These are phyloP conservation scores for Starmerella apis DNA, from an alignment of 805 yeast species.

Conservation along the genomic window DNA sequence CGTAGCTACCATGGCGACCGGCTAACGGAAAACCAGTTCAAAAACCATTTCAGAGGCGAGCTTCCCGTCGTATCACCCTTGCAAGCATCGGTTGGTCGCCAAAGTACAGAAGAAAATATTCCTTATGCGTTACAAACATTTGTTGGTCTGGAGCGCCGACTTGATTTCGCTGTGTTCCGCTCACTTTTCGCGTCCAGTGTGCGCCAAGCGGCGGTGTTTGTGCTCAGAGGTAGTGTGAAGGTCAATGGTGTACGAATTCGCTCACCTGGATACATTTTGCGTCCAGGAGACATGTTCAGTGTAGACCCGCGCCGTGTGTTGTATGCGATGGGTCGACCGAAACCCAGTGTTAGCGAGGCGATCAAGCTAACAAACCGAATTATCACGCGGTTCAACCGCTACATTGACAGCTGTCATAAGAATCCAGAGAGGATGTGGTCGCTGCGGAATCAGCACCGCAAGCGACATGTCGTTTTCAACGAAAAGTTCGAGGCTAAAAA, in stretches of 20 bases:
- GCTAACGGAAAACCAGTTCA: slow-evolving; percentile 74
- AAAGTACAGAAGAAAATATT: slow-evolving; percentile 36
- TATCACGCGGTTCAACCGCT: slow-evolving; percentile 64
- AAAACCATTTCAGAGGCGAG: slow-evolving; percentile 53
- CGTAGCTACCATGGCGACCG: slow-evolving; percentile 95
- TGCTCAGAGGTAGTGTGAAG: slow-evolving; percentile 65
- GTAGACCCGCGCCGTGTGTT: slow-evolving; percentile 80
- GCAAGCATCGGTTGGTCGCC: slow-evolving; percentile 38
- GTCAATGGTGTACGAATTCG: slow-evolving; percentile 75
- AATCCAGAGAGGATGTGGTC: slow-evolving; percentile 51
- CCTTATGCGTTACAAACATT: slow-evolving; percentile 83
- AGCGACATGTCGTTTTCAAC: slow-evolving; percentile 25
- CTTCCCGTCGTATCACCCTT: slow-evolving; percentile 80
- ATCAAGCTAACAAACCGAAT: slow-evolving; percentile 62
- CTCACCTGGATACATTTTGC: slow-evolving; percentile 67
- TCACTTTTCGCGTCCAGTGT: slow-evolving; percentile 86
- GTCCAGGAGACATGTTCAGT: slow-evolving; percentile 77
- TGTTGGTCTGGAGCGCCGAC: slow-evolving; percentile 76
- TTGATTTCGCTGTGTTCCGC: slow-evolving; percentile 84
- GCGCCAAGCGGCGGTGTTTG: slow-evolving; percentile 86
- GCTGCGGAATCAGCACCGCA: slow-evolving; percentile 23
- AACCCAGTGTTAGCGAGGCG: slow-evolving; percentile 64
- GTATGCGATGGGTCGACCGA: slow-evolving; percentile 70
- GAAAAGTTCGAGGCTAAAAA: slow-evolving; percentile 15
- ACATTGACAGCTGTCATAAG: slow-evolving; percentile 47